Percentiles rank a stretch among this genome's conserved stretches.
phyloP scores from a whole-genome alignment of 371 early-diverging fungal species.

The Mortierella sp. region DNA sequence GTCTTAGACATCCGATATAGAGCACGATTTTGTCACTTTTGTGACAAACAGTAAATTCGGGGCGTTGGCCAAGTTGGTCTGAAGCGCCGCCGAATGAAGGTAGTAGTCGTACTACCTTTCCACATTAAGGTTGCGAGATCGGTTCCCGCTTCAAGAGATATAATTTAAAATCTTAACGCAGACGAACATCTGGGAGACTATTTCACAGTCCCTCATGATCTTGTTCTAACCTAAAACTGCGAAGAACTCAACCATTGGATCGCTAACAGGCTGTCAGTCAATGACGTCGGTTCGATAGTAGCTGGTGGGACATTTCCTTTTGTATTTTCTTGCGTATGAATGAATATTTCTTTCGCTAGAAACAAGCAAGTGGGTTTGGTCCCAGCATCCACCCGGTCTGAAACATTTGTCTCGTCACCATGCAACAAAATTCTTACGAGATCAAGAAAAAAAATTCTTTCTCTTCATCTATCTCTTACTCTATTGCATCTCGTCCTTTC shows the following conservation, averaged over 20 bases:
- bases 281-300: conserved; percentile 30
- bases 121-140: neutral
- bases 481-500: too few species aligned
- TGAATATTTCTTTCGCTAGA: neutral
- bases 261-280: conserved; percentile 31
- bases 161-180: neutral
- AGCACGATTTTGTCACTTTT: neutral
- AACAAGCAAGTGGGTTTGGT: neutral
- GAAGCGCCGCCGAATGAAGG: neutral
- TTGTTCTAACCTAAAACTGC: conserved; percentile 22
- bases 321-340: neutral
- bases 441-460: neutral
- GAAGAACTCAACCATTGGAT: conserved; percentile 21
- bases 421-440: neutral
- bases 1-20: neutral
- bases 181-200: conserved; percentile 21
- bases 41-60: neutral
- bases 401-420: neutral
- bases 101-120: neutral
- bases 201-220: conserved; percentile 8
- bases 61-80: conserved; percentile 2
- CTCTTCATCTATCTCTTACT: neutral
- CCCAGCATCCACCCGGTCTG: neutral
- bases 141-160: neutral
- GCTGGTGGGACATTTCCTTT: conserved; percentile 14